These are phyloP conservation scores for Orbilia blumenaviensis DNA, from an alignment of 2,329 filamentous ascomycete species.

Conservation along the genomic window DNA sequence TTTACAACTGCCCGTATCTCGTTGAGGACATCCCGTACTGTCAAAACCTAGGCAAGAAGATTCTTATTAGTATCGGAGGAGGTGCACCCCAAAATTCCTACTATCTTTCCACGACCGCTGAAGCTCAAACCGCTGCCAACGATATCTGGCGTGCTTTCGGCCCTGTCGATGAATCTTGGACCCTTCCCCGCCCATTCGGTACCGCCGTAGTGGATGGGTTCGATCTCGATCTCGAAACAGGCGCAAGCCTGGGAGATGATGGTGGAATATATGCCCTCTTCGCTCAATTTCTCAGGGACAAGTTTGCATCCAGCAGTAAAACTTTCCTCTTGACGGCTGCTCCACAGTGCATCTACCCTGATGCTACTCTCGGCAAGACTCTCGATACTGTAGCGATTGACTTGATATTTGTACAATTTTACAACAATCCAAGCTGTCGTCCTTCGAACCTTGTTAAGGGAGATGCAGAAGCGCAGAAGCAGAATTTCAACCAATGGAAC, in stretches of 20 bases:
- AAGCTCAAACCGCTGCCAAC: conserved; percentile 62
- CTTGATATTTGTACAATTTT: conserved; percentile 64
- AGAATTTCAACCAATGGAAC: conserved; percentile 44
- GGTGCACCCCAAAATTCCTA: conserved; percentile 58
- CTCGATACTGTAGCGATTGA: conserved; percentile 56
- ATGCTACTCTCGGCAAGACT: conserved; percentile 22
- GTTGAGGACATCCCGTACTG: conserved; percentile 63
- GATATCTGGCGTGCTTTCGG: conserved; percentile 65
- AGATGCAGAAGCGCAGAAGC: not conserved
- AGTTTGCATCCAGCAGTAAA: conserved; percentile 59
- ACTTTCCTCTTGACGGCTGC: conserved; percentile 58
- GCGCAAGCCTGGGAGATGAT: conserved; percentile 14
- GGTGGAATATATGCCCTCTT: conserved; percentile 22
- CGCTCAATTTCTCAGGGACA: conserved; percentile 58
- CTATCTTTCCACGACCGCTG: conserved; percentile 49
- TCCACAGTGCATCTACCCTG: conserved; percentile 55
- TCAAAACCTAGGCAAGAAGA: conserved; percentile 63
- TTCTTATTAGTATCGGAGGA: conserved; percentile 64
- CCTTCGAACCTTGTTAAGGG: conserved; percentile 27
- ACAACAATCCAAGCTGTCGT: conserved; percentile 61
- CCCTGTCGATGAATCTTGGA: conserved; percentile 11
- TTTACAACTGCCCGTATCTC: conserved; percentile 60
- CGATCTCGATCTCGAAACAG: conserved; percentile 61
- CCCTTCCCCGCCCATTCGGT: conserved; percentile 64
- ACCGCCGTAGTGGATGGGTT: conserved; percentile 66